phyloP scores from a whole-genome alignment of 2,329 filamentous ascomycete species.

The Zelopaecilomyces penicillatus region DNA sequence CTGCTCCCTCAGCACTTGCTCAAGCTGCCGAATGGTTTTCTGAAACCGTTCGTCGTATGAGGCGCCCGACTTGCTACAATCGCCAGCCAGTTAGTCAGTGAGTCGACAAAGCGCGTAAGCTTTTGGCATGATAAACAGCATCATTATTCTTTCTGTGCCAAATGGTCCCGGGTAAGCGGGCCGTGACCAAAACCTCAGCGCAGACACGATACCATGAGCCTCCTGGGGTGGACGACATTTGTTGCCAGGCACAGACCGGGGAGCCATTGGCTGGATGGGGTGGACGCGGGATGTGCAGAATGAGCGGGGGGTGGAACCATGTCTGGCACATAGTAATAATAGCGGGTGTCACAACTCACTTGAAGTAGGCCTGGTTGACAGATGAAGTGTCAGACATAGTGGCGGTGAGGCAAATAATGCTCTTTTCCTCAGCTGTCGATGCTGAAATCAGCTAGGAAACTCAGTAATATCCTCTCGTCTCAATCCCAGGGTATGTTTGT shows the following conservation, averaged over 20 bases:
- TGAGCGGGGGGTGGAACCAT: constrained; percentile 6
- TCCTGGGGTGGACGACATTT: neutral
- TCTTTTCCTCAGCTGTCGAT: no score
- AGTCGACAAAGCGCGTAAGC: neutral
- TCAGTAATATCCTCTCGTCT: no score
- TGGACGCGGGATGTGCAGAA: constrained; percentile 2
- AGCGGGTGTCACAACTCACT: constrained; percentile 24
- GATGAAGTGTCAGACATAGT: constrained; percentile 25
- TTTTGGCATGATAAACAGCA: neutral
- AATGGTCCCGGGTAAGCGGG: constrained; percentile 6
- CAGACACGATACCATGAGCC: constrained; percentile 4
- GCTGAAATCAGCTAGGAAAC: no score
- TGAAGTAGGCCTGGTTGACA: constrained; percentile 34
- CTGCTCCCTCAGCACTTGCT: constrained; percentile 42
- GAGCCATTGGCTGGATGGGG: constrained; percentile 4
- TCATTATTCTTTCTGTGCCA: neutral
- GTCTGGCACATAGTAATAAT: neutral
- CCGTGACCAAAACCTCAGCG: constrained; percentile 3
- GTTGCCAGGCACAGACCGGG: no score
- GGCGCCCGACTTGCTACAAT: constrained; percentile 20
- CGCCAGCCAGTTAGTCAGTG: constrained; percentile 2
- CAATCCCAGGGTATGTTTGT: no score
- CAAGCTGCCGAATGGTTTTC: constrained; percentile 45
- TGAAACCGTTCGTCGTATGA: constrained; percentile 44
- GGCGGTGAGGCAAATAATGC: constrained; percentile 9